Base-by-base conservation (phyloP, 2,329 filamentous ascomycete species). In the Claviceps maximensis region DNA sequence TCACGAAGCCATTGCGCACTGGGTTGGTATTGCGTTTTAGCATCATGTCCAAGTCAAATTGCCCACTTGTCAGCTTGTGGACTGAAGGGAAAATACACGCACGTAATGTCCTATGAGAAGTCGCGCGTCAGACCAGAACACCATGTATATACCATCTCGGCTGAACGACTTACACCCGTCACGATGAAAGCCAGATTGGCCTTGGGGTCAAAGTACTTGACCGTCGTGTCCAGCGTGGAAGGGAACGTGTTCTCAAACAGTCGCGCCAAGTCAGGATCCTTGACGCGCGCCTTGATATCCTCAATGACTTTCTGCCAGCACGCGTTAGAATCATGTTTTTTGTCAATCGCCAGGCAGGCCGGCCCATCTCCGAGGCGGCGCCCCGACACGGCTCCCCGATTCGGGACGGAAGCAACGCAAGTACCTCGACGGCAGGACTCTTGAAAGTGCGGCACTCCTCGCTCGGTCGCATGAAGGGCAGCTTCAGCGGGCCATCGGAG, bases 221-320 rank as follows among this genome's bases (percentile, higher is more conserved):
- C 79, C 2, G 87, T 90, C 1, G 87, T 90, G 61, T 93, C 87
- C 21, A 91, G 71, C 0, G 87, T 91, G 60, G 89, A 91, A 0
- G 87, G 86, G 57, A 86, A 90, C 2, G 86, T 85, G 65, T 93
- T 93, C 60, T 89, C 84, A 63, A 94, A 93, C 12, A 94, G 73
- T 29, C 86, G 80, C 41, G 84, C 86, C 27, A 94, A 75, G 62
- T 93, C 88, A 2, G 71, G 73, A 57, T 77, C 70, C 44, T 63
- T 62, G 51, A 76, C 70, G 6, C 65, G 61, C 5, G 58, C 56
- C 59, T 65, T 69, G 64, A 76, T 68, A n/a, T 63, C 58, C 12
- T 52, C 40, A n/a, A 63, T 62, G 21, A 63, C 58, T 60, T 59
- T 58, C 61, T 63, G 50, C 25, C 19, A 21, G 6, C 9, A 7